Evolutionary conservation across 768 basidiomycete genomes (phyloP), one percentile per base, ranked within the genome.

Genomic region (Agaricus subrufescens): DNA sequence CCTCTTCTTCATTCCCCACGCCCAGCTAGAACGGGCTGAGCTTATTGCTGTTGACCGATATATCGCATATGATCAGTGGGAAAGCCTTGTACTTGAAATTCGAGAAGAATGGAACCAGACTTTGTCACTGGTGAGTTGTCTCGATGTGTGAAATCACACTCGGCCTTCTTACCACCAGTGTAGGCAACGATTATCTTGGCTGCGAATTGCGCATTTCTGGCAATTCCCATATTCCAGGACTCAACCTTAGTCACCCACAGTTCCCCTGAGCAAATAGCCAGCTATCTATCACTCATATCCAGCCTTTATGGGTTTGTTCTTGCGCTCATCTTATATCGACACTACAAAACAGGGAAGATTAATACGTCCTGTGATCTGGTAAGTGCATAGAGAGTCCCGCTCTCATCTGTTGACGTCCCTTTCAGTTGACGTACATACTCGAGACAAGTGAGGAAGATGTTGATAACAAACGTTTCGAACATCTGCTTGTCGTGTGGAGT

Each of bases 151-250:
- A 19, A 19, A 19, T 19, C 19, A 19, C 19, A 19, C 19, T 19
- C 19, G 19, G 19, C 19, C 19, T 19, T 19, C 19, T 19, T 19
- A 19, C 19, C 19, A 19, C 19, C 19, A 19, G 19, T 5, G 5
- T 29, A 56, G 54, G 54, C 54, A 19, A 56, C 54, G 4, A 56
- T 56, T 26, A 29, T 56, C 40, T 11, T 56, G 31, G 30, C 54
- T 11, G 54, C 54, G 19, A 56, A 56, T n/a, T 48, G 54, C 14
- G 46, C 54, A 15, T 56, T 56, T 37, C 30, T 56, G 8, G 47
- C 54, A 4, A 56, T 56, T 38, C 54, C 54, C n/a, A 19, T 56
- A 8, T 56, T 56, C 27, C 39, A 56, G 27, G 19, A 5, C 29
- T 7, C 38, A 23, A 10, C 27, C 14, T 25, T 37, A 14, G 54